Conservation (phyloP, 352 stramenopile genomes). For the Globisporangium radiosum region DNA sequence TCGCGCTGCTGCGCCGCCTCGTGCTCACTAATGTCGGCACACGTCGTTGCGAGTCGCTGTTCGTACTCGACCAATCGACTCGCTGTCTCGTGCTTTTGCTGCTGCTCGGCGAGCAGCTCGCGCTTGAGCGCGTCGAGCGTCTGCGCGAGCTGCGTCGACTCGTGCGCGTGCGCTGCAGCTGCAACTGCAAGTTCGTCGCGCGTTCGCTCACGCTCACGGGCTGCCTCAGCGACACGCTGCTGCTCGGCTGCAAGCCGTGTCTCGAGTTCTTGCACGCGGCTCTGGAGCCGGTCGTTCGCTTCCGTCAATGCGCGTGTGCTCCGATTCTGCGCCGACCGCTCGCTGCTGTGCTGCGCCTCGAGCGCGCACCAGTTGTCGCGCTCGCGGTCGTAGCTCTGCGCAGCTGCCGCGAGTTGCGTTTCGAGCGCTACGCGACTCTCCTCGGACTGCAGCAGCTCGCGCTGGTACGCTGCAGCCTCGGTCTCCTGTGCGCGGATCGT, state of each 20-base stretch:
- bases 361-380: slow-evolving; percentile 22
- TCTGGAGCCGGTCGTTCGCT: slow-evolving; percentile 21
- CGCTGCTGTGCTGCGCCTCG: slow-evolving; percentile 19
- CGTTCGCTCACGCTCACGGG: slow-evolving; percentile 11
- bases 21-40: slow-evolving; percentile 61
- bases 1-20: slow-evolving; percentile 57
- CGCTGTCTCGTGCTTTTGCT: slow-evolving; percentile 55
- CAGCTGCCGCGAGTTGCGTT: slow-evolving; percentile 17
- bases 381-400: slow-evolving; percentile 18
- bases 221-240: slow-evolving; percentile 9
- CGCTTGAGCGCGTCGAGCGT: slow-evolving; percentile 24
- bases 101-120: slow-evolving; percentile 39
- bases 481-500: slow-evolving; percentile 20
- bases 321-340: slow-evolving; percentile 15
- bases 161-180: slow-evolving; percentile 9
- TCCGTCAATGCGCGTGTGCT: slow-evolving; percentile 7
- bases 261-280: slow-evolving; percentile 24
- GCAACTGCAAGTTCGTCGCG: slow-evolving; percentile 11
- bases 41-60: slow-evolving; percentile 55
- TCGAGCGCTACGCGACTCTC: slow-evolving; percentile 16
- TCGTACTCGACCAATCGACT: slow-evolving; percentile 72
- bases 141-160: slow-evolving; percentile 18
- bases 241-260: slow-evolving; percentile 18
- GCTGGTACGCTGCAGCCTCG: slow-evolving; percentile 28
- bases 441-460: slow-evolving; percentile 25